Evolutionary conservation across 83 land plant genomes (phyloP).

Genomic region (Thuja plicata): DNA sequence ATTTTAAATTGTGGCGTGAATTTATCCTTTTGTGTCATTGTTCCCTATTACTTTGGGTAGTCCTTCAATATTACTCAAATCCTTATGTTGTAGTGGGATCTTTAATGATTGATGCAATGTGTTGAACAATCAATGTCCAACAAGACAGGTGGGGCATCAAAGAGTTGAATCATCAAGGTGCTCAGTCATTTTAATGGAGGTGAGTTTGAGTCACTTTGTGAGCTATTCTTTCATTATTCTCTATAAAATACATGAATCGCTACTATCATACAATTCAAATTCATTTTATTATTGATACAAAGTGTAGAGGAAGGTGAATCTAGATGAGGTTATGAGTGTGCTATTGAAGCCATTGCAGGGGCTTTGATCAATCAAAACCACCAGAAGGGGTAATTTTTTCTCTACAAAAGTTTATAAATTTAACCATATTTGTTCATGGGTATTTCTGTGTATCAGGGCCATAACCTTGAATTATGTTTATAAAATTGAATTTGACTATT

Average conservation of each 20-base stretch:
- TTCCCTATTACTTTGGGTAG: too few relatives aligned
- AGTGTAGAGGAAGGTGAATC: constrained; percentile 98
- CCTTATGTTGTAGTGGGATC: too few relatives aligned
- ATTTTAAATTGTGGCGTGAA: too few relatives aligned
- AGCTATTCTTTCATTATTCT: not conserved
- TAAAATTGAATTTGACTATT: constrained; percentile 16
- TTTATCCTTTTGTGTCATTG: too few relatives aligned
- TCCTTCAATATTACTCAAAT: too few relatives aligned
- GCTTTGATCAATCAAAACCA: constrained; percentile 76
- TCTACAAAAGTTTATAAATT: not conserved
- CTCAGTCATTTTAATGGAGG: too few relatives aligned
- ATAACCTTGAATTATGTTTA: not conserved
- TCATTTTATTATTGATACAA: constrained; percentile 28
- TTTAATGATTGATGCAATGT: too few relatives aligned
- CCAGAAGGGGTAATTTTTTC: constrained; percentile 73
- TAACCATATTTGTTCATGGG: not conserved
- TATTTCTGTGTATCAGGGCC: not conserved
- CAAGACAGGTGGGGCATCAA: constrained; percentile 86
- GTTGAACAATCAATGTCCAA: too few relatives aligned
- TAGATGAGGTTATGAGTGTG: constrained; percentile 74
- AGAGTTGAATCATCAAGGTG: too few relatives aligned
- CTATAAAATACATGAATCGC: too few relatives aligned
- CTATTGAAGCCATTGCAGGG: constrained; percentile 66
- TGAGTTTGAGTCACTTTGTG: constrained; percentile 45
- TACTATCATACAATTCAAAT: not conserved